These are phyloP conservation scores for Apiospora arundinis DNA, from an alignment of 2,329 filamentous ascomycete genomes.

Conservation along the genomic window DNA sequence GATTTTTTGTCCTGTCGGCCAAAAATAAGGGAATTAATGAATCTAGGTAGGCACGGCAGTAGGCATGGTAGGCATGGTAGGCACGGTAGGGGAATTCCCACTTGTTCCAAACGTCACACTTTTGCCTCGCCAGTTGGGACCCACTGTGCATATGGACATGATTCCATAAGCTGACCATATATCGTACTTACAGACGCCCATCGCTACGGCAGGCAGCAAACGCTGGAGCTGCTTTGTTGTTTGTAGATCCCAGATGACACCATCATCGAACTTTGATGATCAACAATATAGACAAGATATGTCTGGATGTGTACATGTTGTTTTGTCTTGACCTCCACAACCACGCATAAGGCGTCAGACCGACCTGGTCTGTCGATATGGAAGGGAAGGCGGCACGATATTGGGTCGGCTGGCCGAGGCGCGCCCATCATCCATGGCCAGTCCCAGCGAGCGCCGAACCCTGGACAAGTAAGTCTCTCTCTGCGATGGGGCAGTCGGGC, in stretches of 20 bases:
- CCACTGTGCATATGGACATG: not conserved
- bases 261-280: slow-evolving; percentile 13
- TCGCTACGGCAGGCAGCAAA: not conserved
- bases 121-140: slow-evolving; percentile 4
- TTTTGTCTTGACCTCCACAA: not conserved
- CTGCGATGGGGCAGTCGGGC: not conserved
- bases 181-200: slow-evolving; percentile 1
- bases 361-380: slow-evolving; percentile 11
- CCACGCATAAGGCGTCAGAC: not conserved
- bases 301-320: not conserved
- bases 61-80: no score
- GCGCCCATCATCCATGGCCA: slow-evolving; percentile 4
- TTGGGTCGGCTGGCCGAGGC: slow-evolving; percentile 1
- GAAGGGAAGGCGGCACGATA: slow-evolving; percentile 1
- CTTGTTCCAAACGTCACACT: slow-evolving; percentile 18
- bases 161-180: slow-evolving; percentile 7
- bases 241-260: not conserved
- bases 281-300: not conserved
- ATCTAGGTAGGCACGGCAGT: not conserved
- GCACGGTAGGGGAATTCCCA: not conserved
- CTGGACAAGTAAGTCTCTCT: not conserved
- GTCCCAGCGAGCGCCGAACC: slow-evolving; percentile 1
- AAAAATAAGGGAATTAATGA: not conserved
- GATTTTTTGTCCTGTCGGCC: not conserved
- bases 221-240: not conserved